Percentiles rank a stretch among this genome's conserved stretches.
Conservation (phyloP, 495 filamentous ascomycete genomes). For the Talaromyces adpressus region DNA sequence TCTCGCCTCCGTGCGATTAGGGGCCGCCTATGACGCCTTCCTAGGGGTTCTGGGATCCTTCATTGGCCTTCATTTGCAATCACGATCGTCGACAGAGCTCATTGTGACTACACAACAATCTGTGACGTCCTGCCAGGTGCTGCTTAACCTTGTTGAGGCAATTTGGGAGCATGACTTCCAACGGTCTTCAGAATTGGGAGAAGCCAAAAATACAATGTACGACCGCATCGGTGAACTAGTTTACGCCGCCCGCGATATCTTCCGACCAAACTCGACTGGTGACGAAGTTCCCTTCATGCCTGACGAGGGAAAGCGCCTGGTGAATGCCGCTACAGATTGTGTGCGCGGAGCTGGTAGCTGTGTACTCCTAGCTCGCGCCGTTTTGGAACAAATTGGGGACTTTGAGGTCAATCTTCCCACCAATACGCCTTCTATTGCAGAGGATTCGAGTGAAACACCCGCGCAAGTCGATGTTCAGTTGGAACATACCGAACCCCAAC, state of each 20-base stretch:
- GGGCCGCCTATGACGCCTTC: slow-evolving; percentile 73
- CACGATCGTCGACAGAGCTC: slow-evolving; percentile 78
- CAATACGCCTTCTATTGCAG: not conserved
- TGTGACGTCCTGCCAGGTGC: slow-evolving; percentile 66
- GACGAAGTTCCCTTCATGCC: slow-evolving; percentile 72
- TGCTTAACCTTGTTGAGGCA: slow-evolving; percentile 75
- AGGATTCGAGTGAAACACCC: not conserved
- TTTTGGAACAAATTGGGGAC: slow-evolving; percentile 88
- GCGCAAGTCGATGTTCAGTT: not conserved
- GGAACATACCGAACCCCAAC: not conserved
- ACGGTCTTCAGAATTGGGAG: slow-evolving; percentile 54
- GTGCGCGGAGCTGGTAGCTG: slow-evolving; percentile 88
- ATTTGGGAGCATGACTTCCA: slow-evolving; percentile 70
- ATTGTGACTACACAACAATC: slow-evolving; percentile 70
- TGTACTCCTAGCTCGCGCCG: slow-evolving; percentile 71
- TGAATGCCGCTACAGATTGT: slow-evolving; percentile 79
- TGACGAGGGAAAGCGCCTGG: slow-evolving; percentile 69
- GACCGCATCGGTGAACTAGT: slow-evolving; percentile 71
- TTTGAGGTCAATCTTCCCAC: slow-evolving; percentile 68
- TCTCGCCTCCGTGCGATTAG: slow-evolving; percentile 61
- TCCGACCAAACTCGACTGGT: slow-evolving; percentile 53
- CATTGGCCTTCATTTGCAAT: slow-evolving; percentile 85
- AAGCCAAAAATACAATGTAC: slow-evolving; percentile 73
- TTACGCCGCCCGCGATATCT: slow-evolving; percentile 68
- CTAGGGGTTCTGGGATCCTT: slow-evolving; percentile 84